Evolutionary conservation across 2,329 filamentous ascomycete genomes (phyloP).

Genomic region (Trichoderma brevicompactum): DNA sequence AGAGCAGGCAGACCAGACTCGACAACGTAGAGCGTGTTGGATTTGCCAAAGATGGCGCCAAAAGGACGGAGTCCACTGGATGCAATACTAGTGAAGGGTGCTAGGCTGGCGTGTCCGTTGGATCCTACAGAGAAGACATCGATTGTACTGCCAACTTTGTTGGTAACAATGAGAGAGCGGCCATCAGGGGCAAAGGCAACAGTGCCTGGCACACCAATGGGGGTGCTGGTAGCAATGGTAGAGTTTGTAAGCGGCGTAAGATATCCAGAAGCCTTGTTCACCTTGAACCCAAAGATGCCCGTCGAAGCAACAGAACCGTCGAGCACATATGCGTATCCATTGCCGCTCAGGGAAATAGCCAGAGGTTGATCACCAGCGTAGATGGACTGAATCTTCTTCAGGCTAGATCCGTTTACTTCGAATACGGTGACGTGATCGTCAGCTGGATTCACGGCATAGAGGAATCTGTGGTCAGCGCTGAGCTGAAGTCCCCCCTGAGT

Average conservation of each 20-base stretch:
- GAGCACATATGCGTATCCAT: constrained; percentile 32
- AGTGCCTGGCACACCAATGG: constrained; percentile 33
- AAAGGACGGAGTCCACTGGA: constrained; percentile 31
- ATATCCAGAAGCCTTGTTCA: constrained; percentile 26
- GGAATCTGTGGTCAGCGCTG: constrained; percentile 30
- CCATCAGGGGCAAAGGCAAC: constrained; percentile 32
- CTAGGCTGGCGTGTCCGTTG: constrained; percentile 27
- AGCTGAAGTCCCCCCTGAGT: constrained; percentile 75
- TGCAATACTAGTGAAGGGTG: constrained; percentile 28
- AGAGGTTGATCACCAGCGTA: constrained; percentile 34
- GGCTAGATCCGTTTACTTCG: constrained; percentile 29
- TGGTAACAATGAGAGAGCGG: constrained; percentile 32
- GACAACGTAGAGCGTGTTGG: constrained; percentile 29
- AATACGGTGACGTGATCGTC: constrained; percentile 33
- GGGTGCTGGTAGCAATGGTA: constrained; percentile 33
- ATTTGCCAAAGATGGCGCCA: constrained; percentile 28
- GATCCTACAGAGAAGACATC: constrained; percentile 32
- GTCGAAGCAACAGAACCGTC: constrained; percentile 33
- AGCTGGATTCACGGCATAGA: constrained; percentile 34
- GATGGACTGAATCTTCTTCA: constrained; percentile 32
- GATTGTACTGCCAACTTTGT: constrained; percentile 34
- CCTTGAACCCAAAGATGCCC: constrained; percentile 34
- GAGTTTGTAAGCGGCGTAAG: constrained; percentile 32
- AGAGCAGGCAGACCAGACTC: constrained; percentile 31
- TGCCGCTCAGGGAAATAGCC: constrained; percentile 33